Evolutionary conservation across 345 rosid genomes (phyloP), one percentile per base, ranked within the genome.

Genomic region (Geranium brycei): DNA sequence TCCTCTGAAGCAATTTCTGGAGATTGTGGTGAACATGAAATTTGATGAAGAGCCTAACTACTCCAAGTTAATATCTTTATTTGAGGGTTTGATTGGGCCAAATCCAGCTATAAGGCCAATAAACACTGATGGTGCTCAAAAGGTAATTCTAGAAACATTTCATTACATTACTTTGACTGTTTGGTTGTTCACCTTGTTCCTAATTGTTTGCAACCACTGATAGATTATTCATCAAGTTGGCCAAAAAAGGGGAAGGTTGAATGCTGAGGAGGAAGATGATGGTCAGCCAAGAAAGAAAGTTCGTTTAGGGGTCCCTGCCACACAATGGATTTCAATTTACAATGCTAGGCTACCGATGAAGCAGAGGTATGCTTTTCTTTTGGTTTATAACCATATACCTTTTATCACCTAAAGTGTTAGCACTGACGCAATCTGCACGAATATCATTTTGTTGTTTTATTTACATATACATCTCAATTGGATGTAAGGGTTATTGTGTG

Each of bases 31-130:
- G 64, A 95, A 85, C 71, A 85, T 95, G 82, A 95, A 95, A 76
- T 95, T 91, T 65, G 95, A 91, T 57, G 99, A 95, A 75, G 96
- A 88, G 71, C 99, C 95, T 53, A 83, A 91, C 76, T 95, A 95
- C 73, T 82, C 92, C n/a, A 95, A 87, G 69, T 74, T 88, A 71
- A 81, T 95, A 65, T 88, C 97, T 65, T 71, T 91, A 67, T 91
- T 88, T 74, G 91, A 91, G 80, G 83, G 82, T 47, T 72, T 88
- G 62, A 71, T 87, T 14, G 91, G 89, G 60, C 81, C 85, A 69
- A 88, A 84, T 80, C 89, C 92, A 51, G 84, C 86, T 63, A 70
- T 75, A 60, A 79, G 97, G 79, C 97, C 99, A 63, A 82, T 95
- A 71, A 84, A 88, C 80, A 95, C 93, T 0, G 97, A 95, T 64